Evolutionary conservation across 2,329 filamentous ascomycete species (phyloP), one percentile per base, ranked within the genome.

Genomic region (Monilinia laxa): DNA sequence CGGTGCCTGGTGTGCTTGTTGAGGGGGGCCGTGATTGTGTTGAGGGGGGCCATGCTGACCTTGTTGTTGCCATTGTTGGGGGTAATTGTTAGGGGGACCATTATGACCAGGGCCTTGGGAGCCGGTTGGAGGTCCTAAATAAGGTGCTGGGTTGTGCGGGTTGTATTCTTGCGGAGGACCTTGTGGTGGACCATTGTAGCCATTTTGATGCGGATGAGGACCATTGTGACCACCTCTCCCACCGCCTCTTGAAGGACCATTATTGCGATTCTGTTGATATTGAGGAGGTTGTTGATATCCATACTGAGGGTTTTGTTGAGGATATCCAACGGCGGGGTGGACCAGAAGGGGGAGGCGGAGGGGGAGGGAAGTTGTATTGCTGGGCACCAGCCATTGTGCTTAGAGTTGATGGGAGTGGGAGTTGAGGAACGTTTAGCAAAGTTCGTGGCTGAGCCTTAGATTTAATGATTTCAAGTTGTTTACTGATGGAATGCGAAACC

Each of bases 301-400:
- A 57, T 74, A 75, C 47, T 73, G 71, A 62, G 70, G 69, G 58
- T 71, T 72, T 58, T 74, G 72, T 64, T 72, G 70, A 49, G 70
- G 68, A 51, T 74, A 72, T 40, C 70, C 71, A 31, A 71, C 54
- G 45, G 73, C 69, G 54, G 75, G 75, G 73, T 56, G 74, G 73
- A 3, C 73, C 73, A 31, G 70, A 28, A 38, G 74, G 65, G 31
- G 75, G 75, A 45, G 76, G 75, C 12, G 75, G 76, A 40, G 76
- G 75, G 56, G 75, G 76, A 69, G 75, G 74, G 49, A 75, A 77
- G 66, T 71, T 75, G 71, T 77, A 77, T 63, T 75, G 74, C 63
- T 74, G 73, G 28, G 72, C 57, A 51, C 71, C 72, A 67, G 75
- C 73, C 73, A 74, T 76, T 45, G 23, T 47, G 35, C 35, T 18